Evolutionary conservation across 768 basidiomycete genomes (phyloP), one percentile per base, ranked within the genome.

Genomic region (Plicaturopsis crispa): DNA sequence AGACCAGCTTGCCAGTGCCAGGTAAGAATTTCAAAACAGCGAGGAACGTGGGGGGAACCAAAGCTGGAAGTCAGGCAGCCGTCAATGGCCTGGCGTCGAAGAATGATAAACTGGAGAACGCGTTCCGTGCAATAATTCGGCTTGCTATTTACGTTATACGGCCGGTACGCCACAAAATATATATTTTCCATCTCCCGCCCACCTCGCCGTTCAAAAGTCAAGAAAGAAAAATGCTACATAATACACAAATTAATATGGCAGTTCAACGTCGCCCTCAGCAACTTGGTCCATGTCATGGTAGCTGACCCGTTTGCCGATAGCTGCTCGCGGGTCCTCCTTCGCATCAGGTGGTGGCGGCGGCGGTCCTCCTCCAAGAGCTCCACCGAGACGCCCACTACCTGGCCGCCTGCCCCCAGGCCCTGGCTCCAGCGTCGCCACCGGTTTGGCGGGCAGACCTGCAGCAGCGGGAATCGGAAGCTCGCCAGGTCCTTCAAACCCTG

Each of bases 251-350:
- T 44, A 64, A 40, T 64, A 64, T 21, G 61, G 59, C 51, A 80
- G 56, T 54, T 80, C 78, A 51, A 76, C 74, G 57, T 77, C 81
- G 26, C 74, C 82, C 70, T 86, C 86, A 20, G 89, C 86, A 48
- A 90, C 87, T 57, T 85, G 66, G 66, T 97, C 93, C 80, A 96
- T 87, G 61, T 97, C 93, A 56, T 90, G 82, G 55, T 97, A 97
- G 63, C 87, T 91, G 39, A 97, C 79, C 59, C 87, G 78, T 61
- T 80, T 84, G 32, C 88, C 88, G 23, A 81, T 85, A 22, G 85
- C 83, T 20, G 93, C 88, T 28, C 93, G 71, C 31, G 93, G 93
- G 57, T 97, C 93, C 59, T 91, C 87, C 61, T 87, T 89, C 21
- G 81, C 86, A 60, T 91, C 85, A 39, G 86, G 80, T 10, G 89